A percentile compares a stretch with the other conserved stretches of the same genome.
phyloP scores from a whole-genome alignment of 1,139 yeast genomes.

The Suhomyces yuchorum region DNA sequence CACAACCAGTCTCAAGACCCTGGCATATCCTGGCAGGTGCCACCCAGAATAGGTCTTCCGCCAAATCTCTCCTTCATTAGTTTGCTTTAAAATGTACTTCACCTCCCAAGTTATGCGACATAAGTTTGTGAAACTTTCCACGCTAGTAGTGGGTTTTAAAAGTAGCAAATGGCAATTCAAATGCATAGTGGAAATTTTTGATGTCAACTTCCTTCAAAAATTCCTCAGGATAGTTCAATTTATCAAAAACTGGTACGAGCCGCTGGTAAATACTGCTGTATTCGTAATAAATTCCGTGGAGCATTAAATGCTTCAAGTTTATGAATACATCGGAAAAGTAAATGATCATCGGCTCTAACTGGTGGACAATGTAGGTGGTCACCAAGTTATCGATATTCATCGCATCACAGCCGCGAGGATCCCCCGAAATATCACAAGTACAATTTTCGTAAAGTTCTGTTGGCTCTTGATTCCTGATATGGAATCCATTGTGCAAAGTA shows the following conservation, averaged over 20 bases:
- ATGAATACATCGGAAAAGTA: conserved; percentile 30
- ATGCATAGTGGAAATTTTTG: background rate
- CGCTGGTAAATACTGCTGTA: conserved; percentile 11
- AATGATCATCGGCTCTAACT: conserved; percentile 33
- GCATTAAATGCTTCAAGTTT: conserved; percentile 34
- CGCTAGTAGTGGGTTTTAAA: background rate
- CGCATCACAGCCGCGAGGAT: conserved; percentile 27
- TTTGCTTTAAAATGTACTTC: background rate
- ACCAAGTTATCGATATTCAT: conserved; percentile 38
- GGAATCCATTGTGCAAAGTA: conserved; percentile 38
- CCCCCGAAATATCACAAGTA: conserved; percentile 26
- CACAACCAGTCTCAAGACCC: background rate
- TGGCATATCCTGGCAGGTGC: background rate
- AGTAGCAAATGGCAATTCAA: conserved; percentile 13
- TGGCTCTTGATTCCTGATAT: conserved; percentile 15
- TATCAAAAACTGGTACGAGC: conserved; percentile 35
- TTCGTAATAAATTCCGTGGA: conserved; percentile 43
- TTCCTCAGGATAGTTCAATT: conserved; percentile 29
- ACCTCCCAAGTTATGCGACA: background rate
- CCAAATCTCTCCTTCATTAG: too few species aligned
- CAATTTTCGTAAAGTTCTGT: conserved; percentile 19
- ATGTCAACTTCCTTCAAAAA: conserved; percentile 15
- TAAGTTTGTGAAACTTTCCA: background rate
- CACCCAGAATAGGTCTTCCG: background rate
- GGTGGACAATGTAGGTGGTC: conserved; percentile 41